phyloP scores from a whole-genome alignment of 1,284 basidiomycete genomes.

The Sphaerobolus stellatus region DNA sequence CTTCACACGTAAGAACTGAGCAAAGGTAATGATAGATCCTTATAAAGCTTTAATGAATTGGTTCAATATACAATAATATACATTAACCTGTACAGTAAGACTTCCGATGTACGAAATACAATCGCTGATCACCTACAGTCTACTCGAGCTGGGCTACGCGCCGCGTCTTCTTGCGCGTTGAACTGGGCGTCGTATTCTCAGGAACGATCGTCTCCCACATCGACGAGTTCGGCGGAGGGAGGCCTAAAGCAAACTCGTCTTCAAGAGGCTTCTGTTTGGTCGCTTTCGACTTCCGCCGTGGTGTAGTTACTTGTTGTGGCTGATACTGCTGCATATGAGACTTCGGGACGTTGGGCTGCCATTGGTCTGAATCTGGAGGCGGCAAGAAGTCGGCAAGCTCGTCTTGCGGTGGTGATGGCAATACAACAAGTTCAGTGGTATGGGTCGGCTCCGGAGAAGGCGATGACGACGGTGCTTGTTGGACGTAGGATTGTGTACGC shows the following conservation, averaged over 20 bases:
- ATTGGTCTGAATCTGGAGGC: constrained; percentile 47
- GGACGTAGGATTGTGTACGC: not conserved
- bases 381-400: constrained; percentile 38
- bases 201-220: constrained; percentile 41
- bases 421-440: constrained; percentile 9
- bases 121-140: too few relatives aligned
- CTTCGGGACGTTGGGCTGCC: constrained; percentile 33
- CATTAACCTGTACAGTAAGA: too few relatives aligned
- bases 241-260: constrained; percentile 23
- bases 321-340: not conserved
- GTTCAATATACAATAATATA: too few relatives aligned
- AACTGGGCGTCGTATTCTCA: not conserved
- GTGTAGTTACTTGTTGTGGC: not conserved
- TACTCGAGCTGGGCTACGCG: too few relatives aligned
- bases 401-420: constrained; percentile 1
- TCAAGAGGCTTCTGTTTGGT: not conserved
- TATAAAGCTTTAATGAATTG: too few relatives aligned
- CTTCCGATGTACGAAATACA: too few relatives aligned
- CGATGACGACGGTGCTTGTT: not conserved
- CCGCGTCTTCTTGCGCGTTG: not conserved
- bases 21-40: too few relatives aligned
- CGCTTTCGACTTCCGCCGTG: not conserved
- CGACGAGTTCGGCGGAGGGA: constrained; percentile 48
- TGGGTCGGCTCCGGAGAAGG: too few relatives aligned
- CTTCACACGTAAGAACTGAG: too few relatives aligned